A percentile compares a stretch with the other conserved stretches of the same genome.
Evolutionary conservation across 2,329 filamentous ascomycete genomes (phyloP).

Genomic region (Pochonia chlamydosporia): DNA sequence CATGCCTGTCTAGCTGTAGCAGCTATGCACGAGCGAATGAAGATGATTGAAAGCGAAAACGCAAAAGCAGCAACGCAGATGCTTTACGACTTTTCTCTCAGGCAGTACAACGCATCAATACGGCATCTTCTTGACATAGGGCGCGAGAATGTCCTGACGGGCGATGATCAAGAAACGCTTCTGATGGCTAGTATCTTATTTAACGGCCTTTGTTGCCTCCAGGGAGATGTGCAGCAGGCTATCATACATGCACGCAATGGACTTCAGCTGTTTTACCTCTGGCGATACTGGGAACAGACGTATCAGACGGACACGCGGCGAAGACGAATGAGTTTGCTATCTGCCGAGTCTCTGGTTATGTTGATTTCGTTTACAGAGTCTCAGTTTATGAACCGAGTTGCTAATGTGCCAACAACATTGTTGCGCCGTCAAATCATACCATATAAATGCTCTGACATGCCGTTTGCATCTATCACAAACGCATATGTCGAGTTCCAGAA

Average conservation of each 20-base stretch:
- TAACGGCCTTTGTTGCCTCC: not conserved
- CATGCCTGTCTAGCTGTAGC: not conserved
- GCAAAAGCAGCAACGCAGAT: not conserved
- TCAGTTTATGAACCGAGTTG: not conserved
- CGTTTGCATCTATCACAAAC: not conserved
- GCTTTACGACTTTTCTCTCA: not conserved
- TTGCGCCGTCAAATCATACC: not conserved
- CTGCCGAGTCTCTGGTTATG: not conserved
- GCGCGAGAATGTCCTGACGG: no score
- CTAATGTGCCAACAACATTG: not conserved
- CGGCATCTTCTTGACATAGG: not conserved
- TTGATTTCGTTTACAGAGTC: not conserved
- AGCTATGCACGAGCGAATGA: not conserved
- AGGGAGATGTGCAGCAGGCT: not conserved
- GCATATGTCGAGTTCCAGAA: not conserved
- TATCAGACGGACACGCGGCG: not conserved
- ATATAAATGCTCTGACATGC: not conserved
- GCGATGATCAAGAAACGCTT: no score
- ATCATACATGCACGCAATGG: not conserved
- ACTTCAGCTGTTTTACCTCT: not conserved
- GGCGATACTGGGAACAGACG: not conserved
- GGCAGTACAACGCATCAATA: not conserved
- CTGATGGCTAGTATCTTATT: not conserved
- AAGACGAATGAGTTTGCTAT: not conserved
- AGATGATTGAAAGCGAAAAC: not conserved